Conservation (phyloP, 495 filamentous ascomycete species). For the Trichodelitschia bisporula region DNA sequence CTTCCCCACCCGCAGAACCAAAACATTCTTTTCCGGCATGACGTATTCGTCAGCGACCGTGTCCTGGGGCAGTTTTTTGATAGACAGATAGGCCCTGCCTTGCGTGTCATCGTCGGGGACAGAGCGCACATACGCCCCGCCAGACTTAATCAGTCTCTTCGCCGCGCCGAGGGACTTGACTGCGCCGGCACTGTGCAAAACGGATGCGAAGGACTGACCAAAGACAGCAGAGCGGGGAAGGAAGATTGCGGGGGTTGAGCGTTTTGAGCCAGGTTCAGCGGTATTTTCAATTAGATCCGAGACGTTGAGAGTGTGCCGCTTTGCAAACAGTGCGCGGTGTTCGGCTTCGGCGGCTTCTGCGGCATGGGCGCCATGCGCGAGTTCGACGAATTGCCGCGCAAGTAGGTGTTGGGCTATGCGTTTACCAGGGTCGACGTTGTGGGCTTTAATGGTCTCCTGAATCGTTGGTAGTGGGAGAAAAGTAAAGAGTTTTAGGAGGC, state of each 20-base stretch:
- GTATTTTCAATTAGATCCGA: not conserved
- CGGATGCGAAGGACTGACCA: not conserved
- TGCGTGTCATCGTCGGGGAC: not conserved
- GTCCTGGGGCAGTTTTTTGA: too few relatives aligned
- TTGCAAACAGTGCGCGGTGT: not conserved
- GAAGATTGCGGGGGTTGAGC: too few relatives aligned
- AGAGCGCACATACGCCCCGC: conserved; percentile 8
- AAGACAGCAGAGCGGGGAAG: not conserved
- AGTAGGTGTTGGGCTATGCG: conserved; percentile 60
- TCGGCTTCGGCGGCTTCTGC: not conserved
- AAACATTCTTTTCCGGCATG: too few relatives aligned
- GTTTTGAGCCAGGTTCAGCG: too few relatives aligned
- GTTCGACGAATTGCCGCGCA: conserved; percentile 50
- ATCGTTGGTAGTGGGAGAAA: conserved; percentile 53
- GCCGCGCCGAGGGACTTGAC: too few relatives aligned
- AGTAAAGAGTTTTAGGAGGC: conserved; percentile 73
- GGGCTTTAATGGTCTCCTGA: conserved; percentile 33
- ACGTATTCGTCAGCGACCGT: too few relatives aligned
- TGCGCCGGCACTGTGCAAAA: not conserved
- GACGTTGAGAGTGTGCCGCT: not conserved
- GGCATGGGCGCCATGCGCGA: conserved; percentile 39
- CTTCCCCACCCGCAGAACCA: too few relatives aligned
- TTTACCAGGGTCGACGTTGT: conserved; percentile 36
- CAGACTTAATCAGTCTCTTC: conserved; percentile 3
- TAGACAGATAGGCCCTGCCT: too few relatives aligned